Base-by-base conservation (phyloP, 805 yeast genomes). In the Schizosaccharomyces pombe region DNA sequence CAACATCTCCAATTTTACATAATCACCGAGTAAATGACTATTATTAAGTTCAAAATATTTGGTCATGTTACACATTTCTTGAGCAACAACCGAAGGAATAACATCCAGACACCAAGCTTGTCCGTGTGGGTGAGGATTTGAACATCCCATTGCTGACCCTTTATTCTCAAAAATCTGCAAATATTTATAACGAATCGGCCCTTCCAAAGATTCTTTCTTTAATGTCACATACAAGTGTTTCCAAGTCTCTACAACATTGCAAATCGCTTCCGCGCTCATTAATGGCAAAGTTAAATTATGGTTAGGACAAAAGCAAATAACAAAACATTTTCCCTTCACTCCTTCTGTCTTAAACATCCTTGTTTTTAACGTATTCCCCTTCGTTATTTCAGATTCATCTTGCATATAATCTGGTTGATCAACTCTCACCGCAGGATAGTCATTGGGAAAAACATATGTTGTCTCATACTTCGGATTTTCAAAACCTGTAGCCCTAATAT, bases 61-160 rank as follows among this genome's bases (percentile, higher is more conserved):
- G 1, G 62, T 63, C 70, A 81, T 70, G 52, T 76, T 70, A 3
- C 61, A 64, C 52, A 78, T 67, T 64, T 81, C 86, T 54, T 72
- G 69, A 22, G 69, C 71, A 8, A 82, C 82, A 66, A 80, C 86
- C 37, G 75, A 75, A 5, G 89, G 87, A 12, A 80, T 67, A 4
- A 71, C 64, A 58, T 58, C 60, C 16, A 57, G 53, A 43, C 60
- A 57, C 89, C 89, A 81, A 12, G 82, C 84, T 67, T 81, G 89
- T 29, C 87, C 85, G 58, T 81, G 89, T 5, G 87, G 86, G 65
- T 81, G 89, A 1, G 85, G 81, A 62, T 81, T 81, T 2, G 85
- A 80, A 62, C 87, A 81, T 40, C 87, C 87, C 87, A 81, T 81
- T 4, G 83, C 81, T 47, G 78, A 70, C 31, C 87, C 87, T 65